These are phyloP conservation scores for Neophaeococcomyces mojaviensis DNA, from an alignment of 2,329 filamentous ascomycete genomes.

Conservation along the genomic window DNA sequence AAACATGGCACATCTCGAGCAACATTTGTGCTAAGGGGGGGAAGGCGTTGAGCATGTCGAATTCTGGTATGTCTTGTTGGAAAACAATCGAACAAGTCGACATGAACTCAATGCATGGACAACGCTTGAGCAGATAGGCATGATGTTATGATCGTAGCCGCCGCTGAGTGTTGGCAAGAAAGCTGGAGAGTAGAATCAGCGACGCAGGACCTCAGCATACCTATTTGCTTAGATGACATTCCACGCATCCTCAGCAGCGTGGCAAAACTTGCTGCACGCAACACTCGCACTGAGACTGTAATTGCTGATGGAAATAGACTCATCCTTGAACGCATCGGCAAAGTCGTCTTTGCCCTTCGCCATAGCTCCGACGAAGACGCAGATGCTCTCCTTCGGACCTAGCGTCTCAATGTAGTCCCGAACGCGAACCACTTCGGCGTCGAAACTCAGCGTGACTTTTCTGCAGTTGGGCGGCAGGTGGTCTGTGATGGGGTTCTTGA, in stretches of 20 bases:
- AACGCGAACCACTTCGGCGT: slow-evolving; percentile 77
- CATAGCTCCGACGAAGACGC: slow-evolving; percentile 97
- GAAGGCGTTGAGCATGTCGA: slow-evolving; percentile 55
- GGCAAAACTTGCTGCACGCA: slow-evolving; percentile 98
- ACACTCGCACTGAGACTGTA: slow-evolving; percentile 96
- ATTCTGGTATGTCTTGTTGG: slow-evolving; percentile 71
- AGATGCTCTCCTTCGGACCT: slow-evolving; percentile 80
- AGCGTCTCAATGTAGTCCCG: slow-evolving; percentile 81
- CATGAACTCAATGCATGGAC: slow-evolving; percentile 53
- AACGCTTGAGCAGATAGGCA: slow-evolving; percentile 38
- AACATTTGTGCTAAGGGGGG: too few species aligned
- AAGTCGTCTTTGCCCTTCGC: slow-evolving; percentile 95
- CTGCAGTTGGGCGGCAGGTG: slow-evolving; percentile 94
- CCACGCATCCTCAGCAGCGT: slow-evolving; percentile 95
- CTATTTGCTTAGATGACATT: slow-evolving; percentile 71
- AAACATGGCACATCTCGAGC: too few species aligned
- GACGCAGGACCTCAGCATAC: slow-evolving; percentile 14
- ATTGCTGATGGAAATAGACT: slow-evolving; percentile 97
- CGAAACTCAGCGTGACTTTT: slow-evolving; percentile 94
- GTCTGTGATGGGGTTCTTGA: slow-evolving; percentile 96
- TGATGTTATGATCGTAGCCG: slow-evolving; percentile 64
- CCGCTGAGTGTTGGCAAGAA: too few species aligned
- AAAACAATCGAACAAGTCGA: slow-evolving; percentile 68
- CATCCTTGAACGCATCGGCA: slow-evolving; percentile 87
- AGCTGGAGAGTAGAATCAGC: too few species aligned